phyloP scores from a whole-genome alignment of 257 asterid genomes.

The Nicotiana knightiana region DNA sequence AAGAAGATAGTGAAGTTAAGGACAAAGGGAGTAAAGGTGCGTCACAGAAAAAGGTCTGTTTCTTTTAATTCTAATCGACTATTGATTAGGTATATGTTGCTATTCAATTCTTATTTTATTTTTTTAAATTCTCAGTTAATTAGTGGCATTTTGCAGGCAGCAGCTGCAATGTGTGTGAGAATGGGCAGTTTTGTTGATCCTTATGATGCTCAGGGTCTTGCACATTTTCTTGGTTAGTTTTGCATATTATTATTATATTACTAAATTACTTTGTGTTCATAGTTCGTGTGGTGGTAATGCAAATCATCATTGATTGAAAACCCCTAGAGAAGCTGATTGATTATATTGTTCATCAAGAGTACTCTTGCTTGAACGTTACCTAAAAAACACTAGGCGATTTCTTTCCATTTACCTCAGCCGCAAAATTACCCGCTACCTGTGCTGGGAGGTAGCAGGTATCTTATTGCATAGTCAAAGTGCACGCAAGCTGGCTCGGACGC shows the following conservation, averaged over 20 bases:
- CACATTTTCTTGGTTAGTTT: conserved; percentile 84
- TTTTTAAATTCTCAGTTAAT: neutral
- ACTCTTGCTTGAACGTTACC: neutral
- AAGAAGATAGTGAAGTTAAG: conserved; percentile 27
- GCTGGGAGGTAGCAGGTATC: no score
- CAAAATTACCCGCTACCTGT: no score
- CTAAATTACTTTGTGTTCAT: neutral
- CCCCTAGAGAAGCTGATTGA: neutral
- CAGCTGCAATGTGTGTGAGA: conserved; percentile 95
- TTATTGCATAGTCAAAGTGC: no score
- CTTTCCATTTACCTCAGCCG: no score
- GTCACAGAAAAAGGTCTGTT: conserved; percentile 65
- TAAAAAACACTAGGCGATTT: no score
- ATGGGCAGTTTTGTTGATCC: conserved; percentile 96
- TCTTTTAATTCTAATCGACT: conserved; percentile 1
- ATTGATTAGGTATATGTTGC: neutral
- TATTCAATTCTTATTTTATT: neutral
- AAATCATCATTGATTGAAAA: neutral
- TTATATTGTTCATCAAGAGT: neutral
- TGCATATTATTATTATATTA: neutral
- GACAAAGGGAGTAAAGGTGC: conserved; percentile 35
- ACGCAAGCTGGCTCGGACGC: no score
- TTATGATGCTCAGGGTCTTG: conserved; percentile 91
- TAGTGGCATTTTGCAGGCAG: conserved; percentile 56
- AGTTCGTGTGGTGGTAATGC: neutral